phyloP scores from a whole-genome alignment of 305 asterid species.

The Salvia sclarea region DNA sequence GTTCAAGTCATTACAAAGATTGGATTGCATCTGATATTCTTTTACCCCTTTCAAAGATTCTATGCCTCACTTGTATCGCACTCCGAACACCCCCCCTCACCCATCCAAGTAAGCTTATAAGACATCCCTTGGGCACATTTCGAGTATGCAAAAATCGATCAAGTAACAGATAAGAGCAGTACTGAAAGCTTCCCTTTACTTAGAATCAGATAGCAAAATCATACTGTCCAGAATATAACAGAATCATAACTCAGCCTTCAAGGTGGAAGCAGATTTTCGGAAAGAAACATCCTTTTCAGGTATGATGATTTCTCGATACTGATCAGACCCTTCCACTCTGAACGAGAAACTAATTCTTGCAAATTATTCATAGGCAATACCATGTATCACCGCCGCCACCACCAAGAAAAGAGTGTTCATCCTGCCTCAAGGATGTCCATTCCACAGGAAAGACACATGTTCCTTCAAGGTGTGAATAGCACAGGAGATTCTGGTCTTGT shows the following conservation, averaged over 20 bases:
- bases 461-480: conserved; percentile 65
- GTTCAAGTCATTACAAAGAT: conserved; percentile 52
- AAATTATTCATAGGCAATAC: conserved; percentile 40
- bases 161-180: conserved; percentile 42
- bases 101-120: conserved; percentile 54
- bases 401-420: conserved; percentile 64
- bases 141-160: conserved; percentile 36
- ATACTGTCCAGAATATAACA: conserved; percentile 34
- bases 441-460: conserved; percentile 65
- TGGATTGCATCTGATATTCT: conserved; percentile 57
- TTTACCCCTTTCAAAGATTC: conserved; percentile 66
- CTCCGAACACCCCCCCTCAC: conserved; percentile 27
- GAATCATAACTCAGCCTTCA: conserved; percentile 37
- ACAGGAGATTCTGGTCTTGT: conserved; percentile 87
- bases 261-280: conserved; percentile 43
- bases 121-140: conserved; percentile 44
- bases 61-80: conserved; percentile 60
- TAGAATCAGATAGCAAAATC: conserved; percentile 34
- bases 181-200: conserved; percentile 26
- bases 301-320: conserved; percentile 27
- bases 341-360: conserved; percentile 33
- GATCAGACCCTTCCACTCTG: conserved; percentile 29
- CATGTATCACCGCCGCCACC: conserved; percentile 75
- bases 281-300: conserved; percentile 49
- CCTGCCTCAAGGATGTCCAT: conserved; percentile 62